Evolutionary conservation across 192 early-diverging fungal species (phyloP).

Genomic region (Coemansia sp.): DNA sequence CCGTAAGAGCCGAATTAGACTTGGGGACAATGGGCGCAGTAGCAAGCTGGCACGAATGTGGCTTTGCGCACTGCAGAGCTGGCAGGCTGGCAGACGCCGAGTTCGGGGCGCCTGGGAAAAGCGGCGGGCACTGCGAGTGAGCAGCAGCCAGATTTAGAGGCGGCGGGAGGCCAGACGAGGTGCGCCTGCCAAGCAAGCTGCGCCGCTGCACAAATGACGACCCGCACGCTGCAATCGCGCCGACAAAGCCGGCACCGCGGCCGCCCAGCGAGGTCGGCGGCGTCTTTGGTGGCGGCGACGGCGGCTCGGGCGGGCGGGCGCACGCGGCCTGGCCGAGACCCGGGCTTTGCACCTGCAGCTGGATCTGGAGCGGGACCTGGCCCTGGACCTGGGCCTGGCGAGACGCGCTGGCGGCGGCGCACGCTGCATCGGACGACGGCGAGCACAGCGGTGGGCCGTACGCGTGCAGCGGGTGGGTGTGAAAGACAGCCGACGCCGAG

Average conservation of each 20-base stretch:
- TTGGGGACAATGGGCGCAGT: slow-evolving; percentile 28
- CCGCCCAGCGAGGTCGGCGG: background rate
- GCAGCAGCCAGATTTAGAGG: slow-evolving; percentile 47
- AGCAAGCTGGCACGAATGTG: slow-evolving; percentile 17
- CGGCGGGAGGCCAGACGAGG: slow-evolving; percentile 41
- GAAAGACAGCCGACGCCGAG: slow-evolving; percentile 31
- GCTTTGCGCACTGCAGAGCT: slow-evolving; percentile 24
- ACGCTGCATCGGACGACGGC: background rate
- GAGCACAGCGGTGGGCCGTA: background rate
- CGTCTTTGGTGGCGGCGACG: background rate
- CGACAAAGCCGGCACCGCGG: background rate
- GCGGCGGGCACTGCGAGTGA: slow-evolving; percentile 35
- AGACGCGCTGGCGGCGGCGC: background rate
- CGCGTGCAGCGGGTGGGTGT: background rate
- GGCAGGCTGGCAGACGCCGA: slow-evolving; percentile 30
- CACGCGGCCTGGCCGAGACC: background rate
- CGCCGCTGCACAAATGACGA: slow-evolving; percentile 43
- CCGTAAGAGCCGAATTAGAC: slow-evolving; percentile 26
- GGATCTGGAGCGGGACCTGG: background rate
- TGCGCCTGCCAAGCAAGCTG: slow-evolving; percentile 45
- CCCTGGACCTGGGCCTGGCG: background rate
- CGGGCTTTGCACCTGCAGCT: too few species aligned
- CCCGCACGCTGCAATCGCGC: background rate
- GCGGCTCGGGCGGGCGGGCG: background rate
- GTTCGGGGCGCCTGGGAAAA: slow-evolving; percentile 32